phyloP scores from a whole-genome alignment of 345 rosid genomes.

The Murraya koenigii region DNA sequence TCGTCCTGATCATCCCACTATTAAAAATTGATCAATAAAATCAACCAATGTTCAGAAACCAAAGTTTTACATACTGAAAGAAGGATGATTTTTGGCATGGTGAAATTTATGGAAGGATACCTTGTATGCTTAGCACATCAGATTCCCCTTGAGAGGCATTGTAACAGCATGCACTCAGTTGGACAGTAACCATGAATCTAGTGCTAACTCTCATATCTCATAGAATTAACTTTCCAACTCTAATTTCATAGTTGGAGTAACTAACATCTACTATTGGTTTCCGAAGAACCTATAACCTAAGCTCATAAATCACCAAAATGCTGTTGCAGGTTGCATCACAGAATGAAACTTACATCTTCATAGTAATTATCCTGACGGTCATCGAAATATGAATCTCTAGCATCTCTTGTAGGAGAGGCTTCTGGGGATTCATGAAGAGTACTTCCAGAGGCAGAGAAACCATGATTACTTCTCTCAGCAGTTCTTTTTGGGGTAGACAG shows the following conservation, averaged over 20 bases:
- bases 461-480: slow-evolving; percentile 45
- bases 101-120: background rate
- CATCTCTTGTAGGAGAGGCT: slow-evolving; percentile 37
- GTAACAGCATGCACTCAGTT: background rate
- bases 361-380: slow-evolving; percentile 32
- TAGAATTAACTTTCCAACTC: background rate
- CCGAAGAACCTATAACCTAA: background rate
- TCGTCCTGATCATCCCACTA: background rate
- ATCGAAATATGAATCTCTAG: slow-evolving; percentile 52
- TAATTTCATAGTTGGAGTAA: background rate
- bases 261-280: background rate
- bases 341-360: slow-evolving; percentile 60
- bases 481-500: slow-evolving; percentile 56
- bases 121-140: slow-evolving; percentile 5
- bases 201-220: background rate
- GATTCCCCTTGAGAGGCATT: background rate
- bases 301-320: background rate
- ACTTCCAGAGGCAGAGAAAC: slow-evolving; percentile 48
- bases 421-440: slow-evolving; percentile 49
- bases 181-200: background rate
- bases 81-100: background rate
- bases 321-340: background rate
- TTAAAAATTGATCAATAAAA: background rate
- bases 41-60: background rate
- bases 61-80: background rate